Base-by-base conservation (phyloP, 202 grass and related monocot genomes). In the Panicum virgatum region DNA sequence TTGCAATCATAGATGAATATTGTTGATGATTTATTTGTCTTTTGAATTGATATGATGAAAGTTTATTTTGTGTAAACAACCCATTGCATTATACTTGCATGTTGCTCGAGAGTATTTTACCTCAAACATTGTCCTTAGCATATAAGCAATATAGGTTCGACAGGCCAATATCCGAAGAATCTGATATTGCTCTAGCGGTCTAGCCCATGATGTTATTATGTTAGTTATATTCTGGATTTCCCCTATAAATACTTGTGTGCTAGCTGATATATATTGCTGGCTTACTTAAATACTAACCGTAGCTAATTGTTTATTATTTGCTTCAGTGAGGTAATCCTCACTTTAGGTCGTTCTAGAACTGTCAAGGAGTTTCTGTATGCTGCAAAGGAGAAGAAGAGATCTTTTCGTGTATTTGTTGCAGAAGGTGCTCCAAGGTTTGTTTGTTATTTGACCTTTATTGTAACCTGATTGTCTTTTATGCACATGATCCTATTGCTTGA, bases 331-430 rank as follows among this genome's bases (percentile, higher is more conserved):
- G 96, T 98, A 48, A 98, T 98, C 77, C 84, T 98, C 76, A 98
- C 96, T 87, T 80, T 98, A 77, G 96, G 96, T 26, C 85, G 89
- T 78, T 98, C 96, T 57, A 98, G 85, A 84, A 96, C 96, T 9
- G 96, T 98, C 15, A 98, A 98, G 87, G 96, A 96, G 73, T 98
- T 98, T 22, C 89, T 96, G 78, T 98, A 72, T 83, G 92, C 92
- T 66, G 96, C 96, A 3, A 95, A 95, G 57, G 92, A 95, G 48
- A 98, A 95, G 82, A 98, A 98, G 7, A 77, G 96, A 78, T 91
- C 83, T 69, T 98, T 98, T 91, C 88, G 85, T 79, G 92, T 96
- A 90, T 96, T 98, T 95, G 89, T 96, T 83, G 90, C 92, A 50
- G 96, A 93, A 92, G 90, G 96, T 85, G 89, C 92, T 90, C 92